These are phyloP conservation scores for Prunus yedoensis DNA, from an alignment of 331 rosid genomes.

Conservation along the genomic window DNA sequence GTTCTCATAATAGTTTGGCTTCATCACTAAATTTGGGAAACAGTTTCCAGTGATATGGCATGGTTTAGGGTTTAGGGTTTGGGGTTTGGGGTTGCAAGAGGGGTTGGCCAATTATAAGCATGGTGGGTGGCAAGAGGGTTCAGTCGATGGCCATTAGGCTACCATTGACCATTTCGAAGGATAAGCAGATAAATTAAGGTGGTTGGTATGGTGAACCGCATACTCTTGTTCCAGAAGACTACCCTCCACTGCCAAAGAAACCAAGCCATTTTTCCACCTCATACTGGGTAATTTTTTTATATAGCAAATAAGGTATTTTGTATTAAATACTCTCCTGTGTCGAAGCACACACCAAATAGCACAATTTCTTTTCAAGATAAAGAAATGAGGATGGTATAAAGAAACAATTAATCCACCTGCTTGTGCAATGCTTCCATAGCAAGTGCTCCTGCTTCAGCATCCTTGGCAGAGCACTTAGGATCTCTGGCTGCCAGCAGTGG, in stretches of 20 bases:
- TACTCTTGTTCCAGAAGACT: background rate
- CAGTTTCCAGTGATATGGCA: background rate
- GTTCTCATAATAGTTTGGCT: background rate
- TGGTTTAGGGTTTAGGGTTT: too few relatives aligned
- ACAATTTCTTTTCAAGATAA: background rate
- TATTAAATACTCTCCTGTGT: background rate
- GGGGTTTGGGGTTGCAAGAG: too few relatives aligned
- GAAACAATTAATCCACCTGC: constrained; percentile 74
- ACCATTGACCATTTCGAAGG: background rate
- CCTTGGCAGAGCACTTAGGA: constrained; percentile 96
- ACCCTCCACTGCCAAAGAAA: background rate
- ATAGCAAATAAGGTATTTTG: background rate
- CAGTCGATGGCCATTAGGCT: background rate
- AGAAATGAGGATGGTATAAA: background rate
- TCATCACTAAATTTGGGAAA: background rate
- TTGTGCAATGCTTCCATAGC: constrained; percentile 99
- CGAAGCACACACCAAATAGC: background rate
- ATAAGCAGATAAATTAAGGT: background rate
- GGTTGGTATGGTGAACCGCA: background rate
- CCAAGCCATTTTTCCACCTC: too few relatives aligned
- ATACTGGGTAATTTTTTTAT: background rate
- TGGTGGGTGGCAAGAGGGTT: background rate
- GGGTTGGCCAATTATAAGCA: background rate
- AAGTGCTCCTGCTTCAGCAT: constrained; percentile 98
- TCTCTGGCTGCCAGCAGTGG: constrained; percentile 93